These are phyloP conservation scores for Schizothecium vesticola DNA, from an alignment of 495 filamentous ascomycete species.

Conservation along the genomic window DNA sequence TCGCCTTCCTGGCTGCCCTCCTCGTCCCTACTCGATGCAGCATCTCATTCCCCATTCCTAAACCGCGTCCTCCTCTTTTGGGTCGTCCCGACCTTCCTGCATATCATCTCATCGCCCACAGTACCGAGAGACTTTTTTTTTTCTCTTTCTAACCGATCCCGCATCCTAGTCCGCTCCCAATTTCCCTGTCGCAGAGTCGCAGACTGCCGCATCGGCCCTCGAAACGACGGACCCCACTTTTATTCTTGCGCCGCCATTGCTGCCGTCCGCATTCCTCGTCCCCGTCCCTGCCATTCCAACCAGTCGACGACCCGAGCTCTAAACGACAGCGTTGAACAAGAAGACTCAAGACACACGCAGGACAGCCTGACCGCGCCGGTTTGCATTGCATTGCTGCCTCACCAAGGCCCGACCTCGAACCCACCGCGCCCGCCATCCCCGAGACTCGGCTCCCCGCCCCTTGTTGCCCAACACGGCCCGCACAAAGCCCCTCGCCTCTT, in stretches of 20 bases:
- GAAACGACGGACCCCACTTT: conserved; percentile 16
- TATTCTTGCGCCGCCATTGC: conserved; percentile 19
- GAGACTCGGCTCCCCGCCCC: conserved; percentile 18
- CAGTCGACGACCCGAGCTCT: conserved; percentile 3
- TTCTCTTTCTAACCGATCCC: conserved; percentile 13
- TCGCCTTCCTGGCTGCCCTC: conserved; percentile 3
- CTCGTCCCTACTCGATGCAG: conserved; percentile 12
- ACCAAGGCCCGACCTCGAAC: conserved; percentile 17
- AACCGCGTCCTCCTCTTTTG: not conserved
- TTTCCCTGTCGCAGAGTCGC: conserved; percentile 19
- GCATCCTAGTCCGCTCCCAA: conserved; percentile 12
- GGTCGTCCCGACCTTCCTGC: not conserved
- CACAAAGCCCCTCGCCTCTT: conserved; percentile 25
- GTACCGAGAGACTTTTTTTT: not conserved
- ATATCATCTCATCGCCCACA: conserved; percentile 1
- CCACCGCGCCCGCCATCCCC: conserved; percentile 10
- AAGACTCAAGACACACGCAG: conserved; percentile 7
- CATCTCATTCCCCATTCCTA: not conserved
- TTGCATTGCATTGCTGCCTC: conserved; percentile 4
- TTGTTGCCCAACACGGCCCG: conserved; percentile 48
- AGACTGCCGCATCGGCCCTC: conserved; percentile 22
- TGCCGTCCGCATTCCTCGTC: conserved; percentile 23
- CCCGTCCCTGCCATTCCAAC: conserved; percentile 18
- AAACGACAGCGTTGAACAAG: conserved; percentile 6
- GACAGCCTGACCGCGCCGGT: not conserved